Conservation (phyloP, 495 filamentous ascomycete species). For the Neurospora tetraspora region DNA sequence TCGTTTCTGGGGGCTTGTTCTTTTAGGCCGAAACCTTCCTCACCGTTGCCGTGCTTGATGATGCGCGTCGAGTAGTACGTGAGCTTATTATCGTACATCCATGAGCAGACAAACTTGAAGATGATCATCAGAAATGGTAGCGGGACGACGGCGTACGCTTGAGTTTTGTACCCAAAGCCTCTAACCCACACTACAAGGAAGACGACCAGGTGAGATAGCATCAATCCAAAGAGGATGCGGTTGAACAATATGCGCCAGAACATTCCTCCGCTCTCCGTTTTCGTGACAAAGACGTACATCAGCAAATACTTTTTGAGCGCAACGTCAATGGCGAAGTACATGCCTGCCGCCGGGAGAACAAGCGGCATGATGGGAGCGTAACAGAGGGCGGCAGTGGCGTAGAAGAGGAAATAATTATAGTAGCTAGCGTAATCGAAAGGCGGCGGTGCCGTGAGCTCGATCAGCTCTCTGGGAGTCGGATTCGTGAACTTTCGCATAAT, state of each 20-base stretch:
- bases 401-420: constrained; percentile 95
- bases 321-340: constrained; percentile 83
- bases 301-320: constrained; percentile 92
- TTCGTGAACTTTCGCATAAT: constrained; percentile 71
- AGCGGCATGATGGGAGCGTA: constrained; percentile 84
- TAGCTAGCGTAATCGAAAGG: constrained; percentile 92
- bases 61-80: constrained; percentile 63
- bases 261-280: constrained; percentile 88
- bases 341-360: constrained; percentile 75
- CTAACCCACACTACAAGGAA: constrained; percentile 61
- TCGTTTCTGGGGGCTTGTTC: constrained; percentile 45
- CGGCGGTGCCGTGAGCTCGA: constrained; percentile 87
- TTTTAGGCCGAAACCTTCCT: constrained; percentile 30
- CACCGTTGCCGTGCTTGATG: constrained; percentile 45
- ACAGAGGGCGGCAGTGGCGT: constrained; percentile 78
- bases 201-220: constrained; percentile 70
- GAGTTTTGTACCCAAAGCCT: constrained; percentile 41
- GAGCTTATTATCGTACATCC: constrained; percentile 64
- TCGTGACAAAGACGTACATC: constrained; percentile 91
- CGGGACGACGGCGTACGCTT: constrained; percentile 58
- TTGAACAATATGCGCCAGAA: constrained; percentile 92
- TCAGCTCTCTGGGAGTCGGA: constrained; percentile 86
- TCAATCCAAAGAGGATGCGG: constrained; percentile 72
- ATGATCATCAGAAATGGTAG: constrained; percentile 68
- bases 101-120: constrained; percentile 81